Evolutionary conservation across 2,329 filamentous ascomycete species (phyloP).

Genomic region (Metarhizium album): DNA sequence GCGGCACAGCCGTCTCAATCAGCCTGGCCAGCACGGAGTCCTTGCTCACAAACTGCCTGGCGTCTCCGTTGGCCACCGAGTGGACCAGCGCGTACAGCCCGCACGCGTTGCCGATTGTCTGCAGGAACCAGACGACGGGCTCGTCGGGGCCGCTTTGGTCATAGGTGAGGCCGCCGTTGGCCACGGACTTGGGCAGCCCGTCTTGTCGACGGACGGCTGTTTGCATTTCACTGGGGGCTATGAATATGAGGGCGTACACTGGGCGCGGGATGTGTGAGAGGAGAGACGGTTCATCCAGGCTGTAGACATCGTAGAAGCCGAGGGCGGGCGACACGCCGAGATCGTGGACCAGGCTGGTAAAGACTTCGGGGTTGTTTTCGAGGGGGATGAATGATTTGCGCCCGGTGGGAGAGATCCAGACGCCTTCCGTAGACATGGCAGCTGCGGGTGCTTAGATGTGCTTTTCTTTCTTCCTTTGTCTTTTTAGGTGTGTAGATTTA

Average conservation of each 20-base stretch:
- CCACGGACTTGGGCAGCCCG: conserved; percentile 11
- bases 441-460: background rate
- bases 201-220: conserved; percentile 28
- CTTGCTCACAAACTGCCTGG: conserved; percentile 40
- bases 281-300: conserved; percentile 66
- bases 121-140: conserved; percentile 71
- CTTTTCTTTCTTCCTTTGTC: background rate
- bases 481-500: background rate
- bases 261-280: conserved; percentile 63
- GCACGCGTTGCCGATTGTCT: conserved; percentile 76
- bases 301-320: conserved; percentile 73
- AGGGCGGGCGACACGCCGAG: conserved; percentile 59
- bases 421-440: conserved; percentile 20
- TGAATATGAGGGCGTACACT: conserved; percentile 65
- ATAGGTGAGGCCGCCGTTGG: conserved; percentile 19
- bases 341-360: conserved; percentile 59
- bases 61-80: conserved; percentile 57
- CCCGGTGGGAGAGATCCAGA: conserved; percentile 17
- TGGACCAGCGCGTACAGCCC: conserved; percentile 72
- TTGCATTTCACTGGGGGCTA: conserved; percentile 52
- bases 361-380: conserved; percentile 64
- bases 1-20: conserved; percentile 47
- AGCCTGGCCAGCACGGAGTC: conserved; percentile 47
- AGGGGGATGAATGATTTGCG: conserved; percentile 29
- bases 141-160: conserved; percentile 33